These are phyloP conservation scores for Phaeolepiota aurea DNA, from an alignment of 768 basidiomycete genomes.

Conservation along the genomic window DNA sequence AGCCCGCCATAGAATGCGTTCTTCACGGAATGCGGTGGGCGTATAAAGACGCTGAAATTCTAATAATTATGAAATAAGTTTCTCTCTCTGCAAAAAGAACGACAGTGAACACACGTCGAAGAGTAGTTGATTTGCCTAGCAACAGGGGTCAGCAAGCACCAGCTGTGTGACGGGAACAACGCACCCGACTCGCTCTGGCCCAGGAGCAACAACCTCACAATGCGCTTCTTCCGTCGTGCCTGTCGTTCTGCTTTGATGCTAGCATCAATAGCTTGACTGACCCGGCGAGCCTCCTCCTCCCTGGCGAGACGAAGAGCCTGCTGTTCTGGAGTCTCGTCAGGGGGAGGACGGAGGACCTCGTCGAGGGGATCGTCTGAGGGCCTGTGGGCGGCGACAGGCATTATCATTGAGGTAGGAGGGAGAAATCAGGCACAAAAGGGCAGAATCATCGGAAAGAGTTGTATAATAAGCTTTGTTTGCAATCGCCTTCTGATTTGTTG, in stretches of 20 bases:
- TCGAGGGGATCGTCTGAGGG: constrained; percentile 56
- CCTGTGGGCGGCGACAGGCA: constrained; percentile 22
- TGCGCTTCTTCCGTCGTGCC: constrained; percentile 53
- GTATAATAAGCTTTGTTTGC: constrained; percentile 8
- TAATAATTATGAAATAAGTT: neutral
- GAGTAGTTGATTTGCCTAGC: constrained; percentile 4
- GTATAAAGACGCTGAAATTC: constrained; percentile 4
- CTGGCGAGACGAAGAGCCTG: constrained; percentile 41
- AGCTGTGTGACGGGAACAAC: constrained; percentile 12
- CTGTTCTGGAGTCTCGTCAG: constrained; percentile 56
- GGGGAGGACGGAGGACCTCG: constrained; percentile 54
- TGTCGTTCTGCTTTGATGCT: constrained; percentile 58
- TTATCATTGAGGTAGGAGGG: constrained; percentile 14
- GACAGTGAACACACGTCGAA: constrained; percentile 1
- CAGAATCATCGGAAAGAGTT: constrained; percentile 12
- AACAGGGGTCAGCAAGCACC: neutral
- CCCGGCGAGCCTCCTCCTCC: constrained; percentile 59
- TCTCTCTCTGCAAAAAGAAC: neutral
- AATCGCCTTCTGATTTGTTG: constrained; percentile 1
- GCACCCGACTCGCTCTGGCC: constrained; percentile 80
- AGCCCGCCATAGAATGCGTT: constrained; percentile 74
- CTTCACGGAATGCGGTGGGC: constrained; percentile 24
- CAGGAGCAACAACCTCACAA: constrained; percentile 66
- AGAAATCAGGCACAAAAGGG: constrained; percentile 12
- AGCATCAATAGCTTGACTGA: constrained; percentile 70